Base-by-base conservation (phyloP, 2,329 filamentous ascomycete genomes). In the Stachybotrys chlorohalonatus region DNA sequence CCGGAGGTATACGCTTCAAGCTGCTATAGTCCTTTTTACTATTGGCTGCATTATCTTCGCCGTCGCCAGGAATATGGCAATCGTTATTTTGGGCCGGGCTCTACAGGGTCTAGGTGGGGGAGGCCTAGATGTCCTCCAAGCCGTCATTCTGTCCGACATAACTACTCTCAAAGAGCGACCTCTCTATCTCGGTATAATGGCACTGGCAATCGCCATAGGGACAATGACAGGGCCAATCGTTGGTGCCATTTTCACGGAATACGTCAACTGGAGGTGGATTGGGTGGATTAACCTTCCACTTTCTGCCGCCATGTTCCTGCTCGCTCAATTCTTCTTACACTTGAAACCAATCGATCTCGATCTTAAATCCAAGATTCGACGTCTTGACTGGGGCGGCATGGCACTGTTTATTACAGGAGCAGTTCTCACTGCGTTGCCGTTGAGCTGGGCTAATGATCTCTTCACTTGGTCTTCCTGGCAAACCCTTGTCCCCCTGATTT, bases 21-120 rank as follows among this genome's bases (percentile, higher is more conserved):
- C 62, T 16, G 60, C 62, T 32, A 59, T 62, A 9, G 42, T 64
- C 15, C 53, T 74, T 11, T 74, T 74, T 58, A 53, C 60, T 42
- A 68, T 72, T 16, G 77, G 75, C 47, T 77, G 68, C 7, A 58
- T 75, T 31, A 50, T 73, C 31, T 69, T 69, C 53, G 71, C 67
- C 11, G 31, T 66, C 7, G 70, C 69, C 0, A 55, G 57, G 4
- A 58, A 54, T 58, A 67, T 70, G 58, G 53, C 52, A 31, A 54
- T 63, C 16, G 31, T 72, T 9, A 63, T 72, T 30, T 47, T 57
- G 24, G 69, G 69, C 13, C 67, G 70, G 2, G 54, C 62, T 1
- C 46, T 72, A 1, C 68, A 73, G 53, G 70, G 69, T 3, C 52
- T 66, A 0, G 68, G 68, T 8, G 63, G 62, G 24, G 69, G 69